A percentile compares a stretch with the other conserved stretches of the same genome.
Conservation (phyloP, 2,329 filamentous ascomycete species). For the Blastomyces gilchristii region DNA sequence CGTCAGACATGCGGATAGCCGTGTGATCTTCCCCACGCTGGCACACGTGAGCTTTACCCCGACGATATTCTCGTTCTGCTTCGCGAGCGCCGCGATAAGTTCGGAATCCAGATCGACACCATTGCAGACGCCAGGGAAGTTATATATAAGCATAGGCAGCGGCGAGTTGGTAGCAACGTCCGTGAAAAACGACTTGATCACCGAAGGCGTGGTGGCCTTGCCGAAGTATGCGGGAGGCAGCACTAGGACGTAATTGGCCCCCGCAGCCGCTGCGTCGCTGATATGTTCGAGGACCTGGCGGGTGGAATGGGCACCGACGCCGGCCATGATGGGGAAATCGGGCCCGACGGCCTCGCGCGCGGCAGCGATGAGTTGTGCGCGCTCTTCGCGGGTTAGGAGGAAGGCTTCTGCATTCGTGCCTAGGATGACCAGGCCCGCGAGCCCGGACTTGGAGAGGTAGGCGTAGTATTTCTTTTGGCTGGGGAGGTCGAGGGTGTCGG, state of each 20-base stretch:
- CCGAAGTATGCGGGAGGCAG: slow-evolving; percentile 57
- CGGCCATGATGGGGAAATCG: slow-evolving; percentile 51
- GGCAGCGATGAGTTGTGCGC: slow-evolving; percentile 45
- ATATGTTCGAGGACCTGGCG: slow-evolving; percentile 53
- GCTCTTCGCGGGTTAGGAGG: slow-evolving; percentile 50
- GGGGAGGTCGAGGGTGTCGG: slow-evolving; percentile 40
- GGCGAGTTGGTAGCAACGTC: slow-evolving; percentile 45
- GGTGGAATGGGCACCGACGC: slow-evolving; percentile 55
- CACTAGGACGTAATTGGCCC: slow-evolving; percentile 52
- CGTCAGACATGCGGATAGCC: slow-evolving; percentile 44
- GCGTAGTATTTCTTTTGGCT: slow-evolving; percentile 43
- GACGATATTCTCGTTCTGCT: slow-evolving; percentile 43
- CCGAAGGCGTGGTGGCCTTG: slow-evolving; percentile 48
- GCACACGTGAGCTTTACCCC: slow-evolving; percentile 58
- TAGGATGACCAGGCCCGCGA: slow-evolving; percentile 45
- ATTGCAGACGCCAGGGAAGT: slow-evolving; percentile 59
- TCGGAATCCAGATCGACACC: slow-evolving; percentile 59
- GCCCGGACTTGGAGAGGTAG: slow-evolving; percentile 42
- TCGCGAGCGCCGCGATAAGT: slow-evolving; percentile 46
- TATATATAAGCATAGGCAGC: slow-evolving; percentile 55
- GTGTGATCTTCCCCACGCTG: slow-evolving; percentile 50
- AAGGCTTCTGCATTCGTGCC: slow-evolving; percentile 50
- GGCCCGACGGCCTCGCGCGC: slow-evolving; percentile 47
- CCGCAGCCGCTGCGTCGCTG: slow-evolving; percentile 48
- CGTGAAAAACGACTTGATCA: slow-evolving; percentile 50